Percentiles rank a stretch among this genome's conserved stretches.
Evolutionary conservation across 345 rosid species (phyloP).

Genomic region (Tarenaya hassleriana): DNA sequence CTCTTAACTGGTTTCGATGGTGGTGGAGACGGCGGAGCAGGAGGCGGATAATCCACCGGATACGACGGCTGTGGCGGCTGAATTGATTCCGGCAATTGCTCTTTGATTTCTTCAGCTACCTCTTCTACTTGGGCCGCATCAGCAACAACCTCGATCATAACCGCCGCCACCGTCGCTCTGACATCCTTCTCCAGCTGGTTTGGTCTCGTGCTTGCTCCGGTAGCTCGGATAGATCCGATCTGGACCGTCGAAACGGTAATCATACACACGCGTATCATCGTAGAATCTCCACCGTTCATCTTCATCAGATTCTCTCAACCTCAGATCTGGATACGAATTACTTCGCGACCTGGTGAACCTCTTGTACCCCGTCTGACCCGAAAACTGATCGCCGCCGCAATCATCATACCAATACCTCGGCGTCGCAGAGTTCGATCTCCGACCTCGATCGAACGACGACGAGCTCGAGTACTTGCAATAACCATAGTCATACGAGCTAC

Average conservation of each 20-base stretch:
- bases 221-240: constrained; percentile 24
- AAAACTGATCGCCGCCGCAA: constrained; percentile 18
- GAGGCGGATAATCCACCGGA: constrained; percentile 20
- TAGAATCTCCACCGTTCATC: constrained; percentile 59
- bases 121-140: neutral
- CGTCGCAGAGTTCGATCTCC: constrained; percentile 29
- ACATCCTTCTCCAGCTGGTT: constrained; percentile 18
- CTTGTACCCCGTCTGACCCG: constrained; percentile 36
- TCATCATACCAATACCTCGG: constrained; percentile 42
- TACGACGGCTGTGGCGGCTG: constrained; percentile 11
- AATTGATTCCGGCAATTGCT: neutral
- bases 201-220: constrained; percentile 18
- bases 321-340: constrained; percentile 82
- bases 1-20: constrained; percentile 23
- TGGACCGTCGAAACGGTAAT: constrained; percentile 28
- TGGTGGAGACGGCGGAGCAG: constrained; percentile 9
- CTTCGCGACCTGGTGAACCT: constrained; percentile 45
- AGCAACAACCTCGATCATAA: constrained; percentile 15
- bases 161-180: constrained; percentile 3
- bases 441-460: constrained; percentile 20
- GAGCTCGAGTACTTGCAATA: constrained; percentile 27
- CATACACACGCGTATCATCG: constrained; percentile 58
- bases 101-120: constrained; percentile 12
- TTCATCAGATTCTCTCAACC: constrained; percentile 26
- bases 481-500: constrained; percentile 13